Evolutionary conservation across 108 stramenopile species (phyloP), one percentile per base, ranked within the genome.

Genomic region (Licmophora abbreviata): DNA sequence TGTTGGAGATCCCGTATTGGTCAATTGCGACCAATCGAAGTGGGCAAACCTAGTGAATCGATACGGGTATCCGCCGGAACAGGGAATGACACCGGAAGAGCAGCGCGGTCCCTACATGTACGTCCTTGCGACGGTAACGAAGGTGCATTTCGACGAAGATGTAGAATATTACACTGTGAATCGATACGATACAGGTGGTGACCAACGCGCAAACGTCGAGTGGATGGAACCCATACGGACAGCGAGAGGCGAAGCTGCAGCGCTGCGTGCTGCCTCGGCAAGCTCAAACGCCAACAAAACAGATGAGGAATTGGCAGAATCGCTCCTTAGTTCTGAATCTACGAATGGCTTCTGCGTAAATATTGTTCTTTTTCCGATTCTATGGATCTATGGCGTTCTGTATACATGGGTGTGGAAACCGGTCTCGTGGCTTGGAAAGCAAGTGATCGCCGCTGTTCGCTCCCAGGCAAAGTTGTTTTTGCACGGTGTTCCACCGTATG

Each of bases 141-240:
- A 60, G 38, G 68, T 79, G 2, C 82, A 83, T 64, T 83, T 77
- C 48, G 73, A 51, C 20, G 82, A 83, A 58, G 52, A 67, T 63
- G 57, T 49, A 9, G 54, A 44, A 22, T 83, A 77, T 50, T 83
- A 83, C 53, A 74, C 76, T 2, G 76, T 83, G 0, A 45, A 37
- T 29, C 59, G 75, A 42, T 46, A 27, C 18, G 73, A 83, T 43
- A 61, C 58, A 3, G 47, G 51, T 12, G 35, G 48, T 11, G 59
- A 74, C 1, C 75, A 79, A 46, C 68, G 82, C 5, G 82, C 78
- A 0, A 69, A 83, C 59, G 56, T 61, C 45, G 75, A 61, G 15
- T 69, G 36, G n/a, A 79, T 79, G 78, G 62, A 72, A 47, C 74
- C 70, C 3, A 32, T 79, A 1, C 7, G 21, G 33, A 66, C 57